Conservation (phyloP, 257 asterid genomes). For the Ocimum tenuiflorum region DNA sequence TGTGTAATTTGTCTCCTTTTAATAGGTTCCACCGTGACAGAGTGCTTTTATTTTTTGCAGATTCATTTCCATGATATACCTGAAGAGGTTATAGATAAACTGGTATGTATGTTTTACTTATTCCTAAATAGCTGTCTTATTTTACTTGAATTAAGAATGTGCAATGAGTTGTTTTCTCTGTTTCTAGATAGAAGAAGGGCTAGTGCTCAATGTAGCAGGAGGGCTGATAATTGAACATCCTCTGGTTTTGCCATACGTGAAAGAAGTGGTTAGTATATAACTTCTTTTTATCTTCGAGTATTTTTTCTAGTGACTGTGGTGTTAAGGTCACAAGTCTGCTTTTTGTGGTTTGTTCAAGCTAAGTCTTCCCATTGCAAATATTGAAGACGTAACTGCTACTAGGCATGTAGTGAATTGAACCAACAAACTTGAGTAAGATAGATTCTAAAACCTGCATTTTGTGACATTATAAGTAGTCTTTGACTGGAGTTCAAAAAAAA, state of each 20-base stretch:
- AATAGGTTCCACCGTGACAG: neutral
- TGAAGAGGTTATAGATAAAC: slow-evolving; percentile 54
- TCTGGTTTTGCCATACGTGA: slow-evolving; percentile 61
- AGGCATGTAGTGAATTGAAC: neutral
- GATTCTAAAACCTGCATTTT: neutral
- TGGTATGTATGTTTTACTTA: slow-evolving; percentile 40
- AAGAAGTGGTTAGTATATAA: slow-evolving; percentile 60
- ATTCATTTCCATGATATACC: slow-evolving; percentile 82
- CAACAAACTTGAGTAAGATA: neutral
- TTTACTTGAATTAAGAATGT: neutral
- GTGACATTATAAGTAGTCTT: neutral
- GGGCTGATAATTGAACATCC: slow-evolving; percentile 91
- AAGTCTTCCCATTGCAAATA: neutral
- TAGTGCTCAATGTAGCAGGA: slow-evolving; percentile 84
- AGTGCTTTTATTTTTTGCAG: slow-evolving; percentile 36
- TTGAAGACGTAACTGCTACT: neutral
- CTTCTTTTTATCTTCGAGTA: neutral
- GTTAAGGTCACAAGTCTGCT: neutral
- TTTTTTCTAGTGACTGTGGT: neutral
- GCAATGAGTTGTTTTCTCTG: neutral
- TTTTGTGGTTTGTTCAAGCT: neutral
- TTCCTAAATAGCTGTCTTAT: neutral
- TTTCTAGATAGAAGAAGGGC: slow-evolving; percentile 70
- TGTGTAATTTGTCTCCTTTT: neutral
- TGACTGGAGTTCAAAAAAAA: too few relatives aligned